Evolutionary conservation across 768 basidiomycete species (phyloP).

Genomic region (Peribolospora baueri): DNA sequence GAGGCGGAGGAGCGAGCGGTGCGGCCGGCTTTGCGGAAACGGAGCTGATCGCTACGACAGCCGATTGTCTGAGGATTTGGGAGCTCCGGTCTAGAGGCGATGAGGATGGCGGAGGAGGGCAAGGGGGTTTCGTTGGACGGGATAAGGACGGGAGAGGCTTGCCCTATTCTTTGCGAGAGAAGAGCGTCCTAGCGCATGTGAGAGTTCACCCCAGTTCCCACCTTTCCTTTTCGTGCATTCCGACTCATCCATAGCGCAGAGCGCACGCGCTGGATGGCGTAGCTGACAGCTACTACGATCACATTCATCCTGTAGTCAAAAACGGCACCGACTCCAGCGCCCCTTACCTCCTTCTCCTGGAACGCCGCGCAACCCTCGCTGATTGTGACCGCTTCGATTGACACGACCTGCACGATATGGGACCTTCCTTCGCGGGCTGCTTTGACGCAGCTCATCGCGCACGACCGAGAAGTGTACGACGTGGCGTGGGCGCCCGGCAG

Average conservation of each 20-base stretch:
- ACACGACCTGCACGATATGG: constrained; percentile 94
- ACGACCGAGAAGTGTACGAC: constrained; percentile 88
- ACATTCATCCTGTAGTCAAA: constrained; percentile 44
- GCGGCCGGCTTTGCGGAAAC: constrained; percentile 15
- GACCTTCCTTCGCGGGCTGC: constrained; percentile 84
- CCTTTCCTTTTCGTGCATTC: background rate
- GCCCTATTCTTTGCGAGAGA: background rate
- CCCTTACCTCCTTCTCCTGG: constrained; percentile 93
- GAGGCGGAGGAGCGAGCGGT: no score
- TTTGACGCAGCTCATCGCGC: constrained; percentile 74
- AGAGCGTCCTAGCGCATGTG: constrained; percentile 18
- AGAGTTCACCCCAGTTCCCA: background rate
- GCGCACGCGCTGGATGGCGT: no score
- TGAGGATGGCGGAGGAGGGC: constrained; percentile 4
- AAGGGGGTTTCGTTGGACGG: constrained; percentile 6
- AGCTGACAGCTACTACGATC: background rate
- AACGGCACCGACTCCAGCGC: constrained; percentile 64
- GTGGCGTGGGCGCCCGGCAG: constrained; percentile 95
- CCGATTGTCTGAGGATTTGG: constrained; percentile 77
- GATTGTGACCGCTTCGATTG: constrained; percentile 91
- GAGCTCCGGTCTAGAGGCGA: constrained; percentile 35
- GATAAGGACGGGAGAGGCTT: constrained; percentile 6
- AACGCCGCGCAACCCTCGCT: constrained; percentile 72
- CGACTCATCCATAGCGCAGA: no score
- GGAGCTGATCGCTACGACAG: constrained; percentile 79